Evolutionary conservation across 768 basidiomycete genomes (phyloP).

Genomic region (Panaeolus cyanescens): DNA sequence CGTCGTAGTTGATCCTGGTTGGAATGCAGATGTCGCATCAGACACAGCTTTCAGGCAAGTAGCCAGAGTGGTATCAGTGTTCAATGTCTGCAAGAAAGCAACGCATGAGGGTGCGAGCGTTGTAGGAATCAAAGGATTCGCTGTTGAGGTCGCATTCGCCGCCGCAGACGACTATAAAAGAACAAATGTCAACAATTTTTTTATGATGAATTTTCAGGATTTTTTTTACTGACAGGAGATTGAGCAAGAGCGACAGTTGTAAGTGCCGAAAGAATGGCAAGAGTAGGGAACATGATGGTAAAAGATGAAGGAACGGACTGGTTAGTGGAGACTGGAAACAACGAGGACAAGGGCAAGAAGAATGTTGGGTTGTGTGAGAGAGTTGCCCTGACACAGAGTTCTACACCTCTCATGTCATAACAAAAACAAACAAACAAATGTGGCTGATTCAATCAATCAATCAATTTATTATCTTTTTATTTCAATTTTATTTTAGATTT

Average conservation of each 20-base stretch:
- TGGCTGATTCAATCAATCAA: conserved; percentile 1
- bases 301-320: conserved; percentile 50
- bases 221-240: conserved; percentile 37
- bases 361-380: conserved; percentile 15
- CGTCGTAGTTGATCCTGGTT: conserved; percentile 45
- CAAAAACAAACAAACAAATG: conserved; percentile 27
- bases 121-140: conserved; percentile 65
- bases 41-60: conserved; percentile 68
- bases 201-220: not conserved
- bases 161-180: conserved; percentile 22
- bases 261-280: conserved; percentile 54
- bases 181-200: not conserved
- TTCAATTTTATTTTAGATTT: too few relatives aligned
- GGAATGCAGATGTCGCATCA: conserved; percentile 56
- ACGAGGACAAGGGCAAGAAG: conserved; percentile 23
- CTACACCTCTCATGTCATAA: conserved; percentile 24
- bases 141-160: conserved; percentile 26
- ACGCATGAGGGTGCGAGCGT: conserved; percentile 58
- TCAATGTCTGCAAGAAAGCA: conserved; percentile 60
- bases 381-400: conserved; percentile 22
- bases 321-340: conserved; percentile 34
- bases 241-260: conserved; percentile 54
- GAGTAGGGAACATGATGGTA: conserved; percentile 48
- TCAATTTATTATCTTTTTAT: not conserved
- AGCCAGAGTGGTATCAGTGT: conserved; percentile 57